Evolutionary conservation across 129 eudicot genomes (phyloP).

Genomic region (Chrysanthemum lavandulifolium): DNA sequence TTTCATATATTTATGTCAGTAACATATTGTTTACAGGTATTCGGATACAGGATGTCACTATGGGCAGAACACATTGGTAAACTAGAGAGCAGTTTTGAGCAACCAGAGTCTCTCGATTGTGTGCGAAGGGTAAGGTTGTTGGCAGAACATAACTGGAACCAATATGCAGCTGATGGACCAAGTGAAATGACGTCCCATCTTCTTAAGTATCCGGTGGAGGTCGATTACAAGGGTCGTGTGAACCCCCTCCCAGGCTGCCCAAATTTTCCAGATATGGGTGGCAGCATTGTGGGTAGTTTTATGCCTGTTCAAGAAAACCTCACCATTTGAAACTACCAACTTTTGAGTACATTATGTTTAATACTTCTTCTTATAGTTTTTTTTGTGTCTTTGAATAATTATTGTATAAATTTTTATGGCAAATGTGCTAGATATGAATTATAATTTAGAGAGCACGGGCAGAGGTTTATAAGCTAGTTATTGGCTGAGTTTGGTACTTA

Average conservation of each 20-base stretch:
- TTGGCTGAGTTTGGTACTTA: no score
- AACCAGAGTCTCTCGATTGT: constrained; percentile 61
- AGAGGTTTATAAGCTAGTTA: neutral
- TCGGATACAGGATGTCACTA: constrained; percentile 1
- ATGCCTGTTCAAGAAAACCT: constrained; percentile 14
- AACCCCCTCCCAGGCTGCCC: neutral
- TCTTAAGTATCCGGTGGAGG: constrained; percentile 6
- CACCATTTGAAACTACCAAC: constrained; percentile 3
- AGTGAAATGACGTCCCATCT: neutral
- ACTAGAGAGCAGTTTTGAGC: constrained; percentile 48
- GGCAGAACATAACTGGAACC: constrained; percentile 53
- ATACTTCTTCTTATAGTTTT: neutral
- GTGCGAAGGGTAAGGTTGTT: constrained; percentile 44
- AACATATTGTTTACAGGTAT: constrained; percentile 28
- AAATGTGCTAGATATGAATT: neutral
- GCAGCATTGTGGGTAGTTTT: constrained; percentile 4
- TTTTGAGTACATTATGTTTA: neutral
- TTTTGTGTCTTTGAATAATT: neutral
- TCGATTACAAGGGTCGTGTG: neutral
- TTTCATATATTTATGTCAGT: neutral
- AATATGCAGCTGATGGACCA: constrained; percentile 34
- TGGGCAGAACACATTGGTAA: constrained; percentile 35
- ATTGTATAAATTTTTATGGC: neutral
- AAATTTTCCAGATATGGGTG: neutral
- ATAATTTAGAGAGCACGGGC: neutral